Conservation (phyloP, 1,284 basidiomycete species). For the Cutaneotrichosporon sp. region DNA sequence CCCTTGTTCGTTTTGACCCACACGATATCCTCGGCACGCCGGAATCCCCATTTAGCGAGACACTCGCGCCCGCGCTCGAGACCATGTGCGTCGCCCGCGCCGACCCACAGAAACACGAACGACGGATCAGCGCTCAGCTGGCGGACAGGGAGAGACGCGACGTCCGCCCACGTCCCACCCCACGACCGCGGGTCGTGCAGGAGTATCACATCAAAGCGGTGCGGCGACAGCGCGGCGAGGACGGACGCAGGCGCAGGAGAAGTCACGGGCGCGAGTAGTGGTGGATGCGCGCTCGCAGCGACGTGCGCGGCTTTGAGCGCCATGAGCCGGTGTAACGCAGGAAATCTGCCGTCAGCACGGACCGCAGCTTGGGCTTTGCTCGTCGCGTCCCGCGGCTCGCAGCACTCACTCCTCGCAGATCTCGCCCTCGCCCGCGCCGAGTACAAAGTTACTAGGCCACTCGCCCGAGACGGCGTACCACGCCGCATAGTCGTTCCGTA, state of each 20-base stretch:
- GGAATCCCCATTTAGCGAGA: constrained; percentile 88
- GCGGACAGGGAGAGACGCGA: constrained; percentile 76
- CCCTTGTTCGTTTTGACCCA: constrained; percentile 86
- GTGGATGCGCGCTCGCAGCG: constrained; percentile 34
- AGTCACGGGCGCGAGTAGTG: constrained; percentile 32
- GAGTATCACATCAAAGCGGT: constrained; percentile 83
- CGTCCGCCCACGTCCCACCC: constrained; percentile 64
- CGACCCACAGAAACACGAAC: constrained; percentile 96
- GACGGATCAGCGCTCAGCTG: constrained; percentile 81
- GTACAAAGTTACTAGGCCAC: constrained; percentile 85
- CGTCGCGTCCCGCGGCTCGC: not conserved
- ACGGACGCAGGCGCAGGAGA: not conserved
- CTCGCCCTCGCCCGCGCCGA: constrained; percentile 74
- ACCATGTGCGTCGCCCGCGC: constrained; percentile 80
- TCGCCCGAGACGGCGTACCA: constrained; percentile 83
- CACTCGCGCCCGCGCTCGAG: constrained; percentile 88
- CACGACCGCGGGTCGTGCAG: constrained; percentile 83
- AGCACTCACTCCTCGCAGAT: constrained; percentile 83
- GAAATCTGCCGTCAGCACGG: constrained; percentile 59
- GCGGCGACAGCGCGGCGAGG: constrained; percentile 15
- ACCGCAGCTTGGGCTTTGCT: not conserved
- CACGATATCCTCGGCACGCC: constrained; percentile 92
- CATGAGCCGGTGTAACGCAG: constrained; percentile 77
- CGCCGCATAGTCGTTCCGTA: constrained; percentile 89
- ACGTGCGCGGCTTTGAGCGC: constrained; percentile 61